Conservation (phyloP, 202 grass and related monocot genomes). For the Tripidium arundinaceum region DNA sequence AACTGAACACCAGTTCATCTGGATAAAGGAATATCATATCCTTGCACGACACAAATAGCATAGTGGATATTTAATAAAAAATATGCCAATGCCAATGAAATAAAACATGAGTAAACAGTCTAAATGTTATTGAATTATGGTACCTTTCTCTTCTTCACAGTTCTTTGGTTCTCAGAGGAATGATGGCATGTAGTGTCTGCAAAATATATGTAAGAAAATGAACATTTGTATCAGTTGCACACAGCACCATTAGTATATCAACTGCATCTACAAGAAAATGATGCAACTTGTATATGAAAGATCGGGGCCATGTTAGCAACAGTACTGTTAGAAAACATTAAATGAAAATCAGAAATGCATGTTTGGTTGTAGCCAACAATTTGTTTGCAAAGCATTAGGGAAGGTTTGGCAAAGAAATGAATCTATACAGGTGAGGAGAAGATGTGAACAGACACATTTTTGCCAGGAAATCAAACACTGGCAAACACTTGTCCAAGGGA, state of each 20-base stretch:
- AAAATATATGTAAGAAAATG: slow-evolving; percentile 36
- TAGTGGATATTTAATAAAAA: neutral
- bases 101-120: neutral
- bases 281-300: neutral
- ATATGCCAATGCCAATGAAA: neutral
- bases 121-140: neutral
- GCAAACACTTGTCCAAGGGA: neutral
- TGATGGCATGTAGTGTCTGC: slow-evolving; percentile 38
- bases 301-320: slow-evolving; percentile 3
- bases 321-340: slow-evolving; percentile 14
- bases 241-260: slow-evolving; percentile 9
- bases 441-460: neutral
- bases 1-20: neutral
- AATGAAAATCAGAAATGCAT: neutral
- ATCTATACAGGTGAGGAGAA: neutral
- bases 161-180: slow-evolving; percentile 42
- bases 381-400: neutral
- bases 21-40: neutral
- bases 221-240: slow-evolving; percentile 30
- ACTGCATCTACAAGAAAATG: slow-evolving; percentile 1
- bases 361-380: neutral
- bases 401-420: neutral
- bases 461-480: neutral
- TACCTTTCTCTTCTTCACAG: slow-evolving; percentile 80
- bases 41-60: neutral